Percentiles rank a stretch among this genome's conserved stretches.
phyloP scores from a whole-genome alignment of 441 rosid genomes.

The Daphne laureola region DNA sequence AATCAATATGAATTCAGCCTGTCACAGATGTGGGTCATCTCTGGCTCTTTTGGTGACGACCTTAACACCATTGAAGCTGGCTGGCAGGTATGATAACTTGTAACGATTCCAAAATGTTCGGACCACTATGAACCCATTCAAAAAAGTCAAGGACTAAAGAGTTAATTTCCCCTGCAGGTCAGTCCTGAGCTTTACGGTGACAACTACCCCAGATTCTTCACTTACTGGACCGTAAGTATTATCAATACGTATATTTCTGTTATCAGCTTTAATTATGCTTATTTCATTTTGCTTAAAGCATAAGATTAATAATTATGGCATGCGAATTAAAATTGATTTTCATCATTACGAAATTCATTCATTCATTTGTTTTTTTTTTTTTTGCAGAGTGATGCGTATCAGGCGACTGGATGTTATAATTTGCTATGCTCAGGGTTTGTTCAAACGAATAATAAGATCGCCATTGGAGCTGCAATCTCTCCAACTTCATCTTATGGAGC shows the following conservation, averaged over 20 bases:
- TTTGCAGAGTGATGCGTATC: conserved; percentile 82
- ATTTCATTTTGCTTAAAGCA: conserved; percentile 11
- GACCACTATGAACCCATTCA: too few species aligned
- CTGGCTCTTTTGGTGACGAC: conserved; percentile 86
- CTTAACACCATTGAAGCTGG: conserved; percentile 99
- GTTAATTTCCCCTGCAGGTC: conserved; percentile 40
- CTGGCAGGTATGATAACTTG: conserved; percentile 57
- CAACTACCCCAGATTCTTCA: conserved; percentile 85
- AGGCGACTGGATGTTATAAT: conserved; percentile 96
- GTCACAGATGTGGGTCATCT: conserved; percentile 94
- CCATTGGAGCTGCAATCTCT: conserved; percentile 96
- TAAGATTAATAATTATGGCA: conserved; percentile 8
- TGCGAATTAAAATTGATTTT: not conserved
- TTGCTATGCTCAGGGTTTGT: conserved; percentile 94
- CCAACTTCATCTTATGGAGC: conserved; percentile 78
- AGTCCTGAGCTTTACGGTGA: conserved; percentile 98
- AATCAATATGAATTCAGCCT: conserved; percentile 88
- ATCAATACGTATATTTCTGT: not conserved
- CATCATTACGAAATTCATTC: not conserved
- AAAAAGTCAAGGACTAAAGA: not conserved
- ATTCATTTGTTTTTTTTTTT: conserved; percentile 2
- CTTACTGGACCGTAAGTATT: conserved; percentile 94
- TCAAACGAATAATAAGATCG: conserved; percentile 76
- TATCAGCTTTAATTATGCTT: too few species aligned
- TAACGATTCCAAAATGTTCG: too few species aligned